Evolutionary conservation across 2,329 filamentous ascomycete species (phyloP).

Genomic region (Xylariaceae sp.): DNA sequence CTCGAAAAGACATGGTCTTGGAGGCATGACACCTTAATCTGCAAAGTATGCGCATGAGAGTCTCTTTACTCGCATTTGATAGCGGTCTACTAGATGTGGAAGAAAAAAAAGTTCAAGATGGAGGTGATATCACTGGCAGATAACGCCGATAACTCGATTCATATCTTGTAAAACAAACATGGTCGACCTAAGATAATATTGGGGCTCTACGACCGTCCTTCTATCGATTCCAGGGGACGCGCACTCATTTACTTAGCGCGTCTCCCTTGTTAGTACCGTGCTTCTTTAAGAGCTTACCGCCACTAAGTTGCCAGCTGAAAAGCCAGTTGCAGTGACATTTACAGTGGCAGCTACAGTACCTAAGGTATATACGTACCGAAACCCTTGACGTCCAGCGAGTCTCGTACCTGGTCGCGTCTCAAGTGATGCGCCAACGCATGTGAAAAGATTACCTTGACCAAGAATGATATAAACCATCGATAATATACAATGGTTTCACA

Average conservation of each 20-base stretch:
- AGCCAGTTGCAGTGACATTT: neutral
- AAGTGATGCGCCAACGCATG: neutral
- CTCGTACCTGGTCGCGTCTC: conserved; percentile 16
- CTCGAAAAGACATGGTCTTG: conserved; percentile 34
- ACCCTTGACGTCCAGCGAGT: neutral
- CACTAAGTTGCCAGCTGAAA: neutral
- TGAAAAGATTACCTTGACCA: neutral
- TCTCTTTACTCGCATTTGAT: conserved; percentile 2
- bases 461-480: neutral
- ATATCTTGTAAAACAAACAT: too few species aligned
- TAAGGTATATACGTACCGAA: too few species aligned
- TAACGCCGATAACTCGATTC: neutral
- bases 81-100: conserved; percentile 12
- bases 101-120: conserved; percentile 15
- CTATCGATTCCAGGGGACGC: too few species aligned
- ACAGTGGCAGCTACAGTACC: too few species aligned
- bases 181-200: too few species aligned
- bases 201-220: too few species aligned
- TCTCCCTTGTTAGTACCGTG: too few species aligned
- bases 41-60: neutral
- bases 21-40: conserved; percentile 35
- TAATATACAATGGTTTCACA: conserved; percentile 33
- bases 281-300: too few species aligned
- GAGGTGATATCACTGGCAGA: conserved; percentile 18
- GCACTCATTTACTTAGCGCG: too few species aligned